Evolutionary conservation across 495 filamentous ascomycete species (phyloP).

Genomic region (Annulohypoxylon maeteangense): DNA sequence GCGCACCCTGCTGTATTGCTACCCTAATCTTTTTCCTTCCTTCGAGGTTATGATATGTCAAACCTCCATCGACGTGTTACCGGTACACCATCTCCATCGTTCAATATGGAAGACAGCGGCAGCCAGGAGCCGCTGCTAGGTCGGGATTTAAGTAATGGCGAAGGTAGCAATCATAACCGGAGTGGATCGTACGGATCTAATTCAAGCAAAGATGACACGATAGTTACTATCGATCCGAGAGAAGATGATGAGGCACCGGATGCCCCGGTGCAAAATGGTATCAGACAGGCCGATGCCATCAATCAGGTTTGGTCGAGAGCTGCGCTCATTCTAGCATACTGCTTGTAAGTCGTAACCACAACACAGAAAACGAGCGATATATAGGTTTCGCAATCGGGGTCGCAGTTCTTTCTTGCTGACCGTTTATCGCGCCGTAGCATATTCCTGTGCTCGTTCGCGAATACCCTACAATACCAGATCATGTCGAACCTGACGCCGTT

Average conservation of each 20-base stretch:
- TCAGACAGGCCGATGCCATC: slow-evolving; percentile 58
- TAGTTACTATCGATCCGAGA: slow-evolving; percentile 14
- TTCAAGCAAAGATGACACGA: slow-evolving; percentile 36
- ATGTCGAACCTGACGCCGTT: slow-evolving; percentile 57
- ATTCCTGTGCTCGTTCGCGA: slow-evolving; percentile 58
- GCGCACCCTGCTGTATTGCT: slow-evolving; percentile 11
- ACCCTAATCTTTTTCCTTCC: slow-evolving; percentile 15
- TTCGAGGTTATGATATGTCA: slow-evolving; percentile 33
- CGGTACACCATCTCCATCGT: slow-evolving; percentile 34
- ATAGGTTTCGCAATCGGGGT: slow-evolving; percentile 5
- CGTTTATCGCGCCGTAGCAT: slow-evolving; percentile 46
- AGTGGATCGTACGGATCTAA: slow-evolving; percentile 43
- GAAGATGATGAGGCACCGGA: slow-evolving; percentile 43
- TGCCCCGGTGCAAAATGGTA: slow-evolving; percentile 47
- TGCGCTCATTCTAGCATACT: slow-evolving; percentile 54
- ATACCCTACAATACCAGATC: slow-evolving; percentile 56
- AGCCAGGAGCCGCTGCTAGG: slow-evolving; percentile 45
- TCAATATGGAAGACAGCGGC: slow-evolving; percentile 41
- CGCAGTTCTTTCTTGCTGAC: slow-evolving; percentile 23
- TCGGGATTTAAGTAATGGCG: slow-evolving; percentile 31
- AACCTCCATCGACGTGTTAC: slow-evolving; percentile 25
- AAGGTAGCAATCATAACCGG: slow-evolving; percentile 20
- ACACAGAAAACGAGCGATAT: neutral
- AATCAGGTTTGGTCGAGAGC: slow-evolving; percentile 58
- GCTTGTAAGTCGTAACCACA: slow-evolving; percentile 48